phyloP scores from a whole-genome alignment of 176 grass and related monocot species.

The Musa beccarii region DNA sequence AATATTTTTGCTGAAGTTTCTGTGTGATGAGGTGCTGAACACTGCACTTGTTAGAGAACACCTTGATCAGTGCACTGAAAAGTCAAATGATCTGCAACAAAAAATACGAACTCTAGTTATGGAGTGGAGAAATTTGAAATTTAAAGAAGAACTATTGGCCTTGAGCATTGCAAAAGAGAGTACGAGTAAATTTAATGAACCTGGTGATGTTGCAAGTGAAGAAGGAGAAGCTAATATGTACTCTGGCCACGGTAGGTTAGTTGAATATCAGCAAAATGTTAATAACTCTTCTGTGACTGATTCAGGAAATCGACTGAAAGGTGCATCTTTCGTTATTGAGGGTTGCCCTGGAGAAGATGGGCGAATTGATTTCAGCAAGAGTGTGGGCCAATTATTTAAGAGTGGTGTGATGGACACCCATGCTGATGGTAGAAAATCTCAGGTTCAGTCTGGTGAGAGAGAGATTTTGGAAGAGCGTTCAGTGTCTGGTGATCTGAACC shows the following conservation, averaged over 20 bases:
- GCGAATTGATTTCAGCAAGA: constrained; percentile 32
- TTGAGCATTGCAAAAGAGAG: constrained; percentile 29
- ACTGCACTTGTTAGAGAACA: constrained; percentile 82
- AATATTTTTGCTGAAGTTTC: constrained; percentile 78
- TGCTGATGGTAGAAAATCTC: constrained; percentile 16
- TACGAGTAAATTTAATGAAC: constrained; percentile 18
- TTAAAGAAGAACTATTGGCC: constrained; percentile 45
- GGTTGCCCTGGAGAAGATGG: constrained; percentile 29
- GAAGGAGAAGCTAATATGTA: constrained; percentile 29
- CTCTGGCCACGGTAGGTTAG: constrained; percentile 39
- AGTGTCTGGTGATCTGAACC: constrained; percentile 12
- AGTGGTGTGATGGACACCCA: constrained; percentile 13
- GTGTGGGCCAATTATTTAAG: constrained; percentile 25
- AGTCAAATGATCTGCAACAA: constrained; percentile 71
- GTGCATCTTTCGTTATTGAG: constrained; percentile 17
- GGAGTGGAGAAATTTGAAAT: constrained; percentile 79
- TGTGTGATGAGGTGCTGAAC: constrained; percentile 91
- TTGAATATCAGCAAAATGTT: constrained; percentile 38
- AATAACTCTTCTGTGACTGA: constrained; percentile 23
- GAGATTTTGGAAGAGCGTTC: background rate
- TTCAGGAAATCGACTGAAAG: constrained; percentile 33
- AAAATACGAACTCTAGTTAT: constrained; percentile 53
- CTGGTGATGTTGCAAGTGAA: constrained; percentile 20
- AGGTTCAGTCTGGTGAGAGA: background rate
- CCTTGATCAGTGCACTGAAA: constrained; percentile 80